A percentile compares a stretch with the other conserved stretches of the same genome.
Conservation (phyloP, 352 stramenopile species). For the Globisporangium cederbergense region DNA sequence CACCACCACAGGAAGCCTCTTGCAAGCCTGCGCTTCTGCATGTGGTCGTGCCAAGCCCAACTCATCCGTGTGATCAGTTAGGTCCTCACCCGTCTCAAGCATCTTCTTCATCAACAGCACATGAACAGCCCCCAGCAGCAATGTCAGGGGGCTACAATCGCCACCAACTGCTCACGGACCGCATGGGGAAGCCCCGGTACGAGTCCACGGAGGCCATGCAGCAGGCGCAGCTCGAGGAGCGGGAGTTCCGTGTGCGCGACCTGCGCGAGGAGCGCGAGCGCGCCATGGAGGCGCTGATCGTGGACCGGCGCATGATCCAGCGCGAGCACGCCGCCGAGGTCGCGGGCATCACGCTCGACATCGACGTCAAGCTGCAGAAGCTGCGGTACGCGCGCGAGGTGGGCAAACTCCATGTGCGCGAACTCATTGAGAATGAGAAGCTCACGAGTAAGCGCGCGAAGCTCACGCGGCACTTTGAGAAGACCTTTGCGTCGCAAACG, state of each 20-base stretch:
- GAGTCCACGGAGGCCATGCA: constrained; percentile 35
- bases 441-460: constrained; percentile 32
- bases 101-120: neutral
- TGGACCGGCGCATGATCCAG: constrained; percentile 66
- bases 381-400: constrained; percentile 56
- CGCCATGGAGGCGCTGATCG: constrained; percentile 57
- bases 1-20: neutral
- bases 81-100: neutral
- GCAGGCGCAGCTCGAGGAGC: constrained; percentile 34
- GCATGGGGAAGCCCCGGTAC: constrained; percentile 36
- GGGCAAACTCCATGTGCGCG: constrained; percentile 36
- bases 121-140: neutral
- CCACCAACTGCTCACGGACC: constrained; percentile 52
- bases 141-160: constrained; percentile 31
- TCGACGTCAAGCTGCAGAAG: constrained; percentile 67
- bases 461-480: constrained; percentile 52
- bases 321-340: constrained; percentile 52
- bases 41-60: neutral
- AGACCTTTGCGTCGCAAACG: constrained; percentile 47
- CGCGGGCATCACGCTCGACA: constrained; percentile 56
- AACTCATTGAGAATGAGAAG: constrained; percentile 47
- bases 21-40: constrained; percentile 5
- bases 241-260: constrained; percentile 50
- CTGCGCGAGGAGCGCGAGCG: constrained; percentile 60
- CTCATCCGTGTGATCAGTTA: neutral